A percentile compares a stretch with the other conserved stretches of the same genome.
Evolutionary conservation across 768 basidiomycete genomes (phyloP).

Genomic region (Imleria badia): DNA sequence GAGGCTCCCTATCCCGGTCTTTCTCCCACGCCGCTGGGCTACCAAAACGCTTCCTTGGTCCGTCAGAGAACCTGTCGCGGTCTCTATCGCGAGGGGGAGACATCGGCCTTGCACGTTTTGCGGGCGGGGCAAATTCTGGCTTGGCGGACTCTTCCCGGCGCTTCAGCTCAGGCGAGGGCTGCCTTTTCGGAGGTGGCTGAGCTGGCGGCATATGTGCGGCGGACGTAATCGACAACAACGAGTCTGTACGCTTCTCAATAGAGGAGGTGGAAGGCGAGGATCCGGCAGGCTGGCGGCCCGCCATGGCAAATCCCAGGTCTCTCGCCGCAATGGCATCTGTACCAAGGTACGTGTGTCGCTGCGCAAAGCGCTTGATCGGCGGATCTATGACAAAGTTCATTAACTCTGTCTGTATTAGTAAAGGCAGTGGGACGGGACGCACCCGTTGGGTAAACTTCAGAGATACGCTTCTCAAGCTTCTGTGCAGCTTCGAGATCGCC

Average conservation of each 20-base stretch:
- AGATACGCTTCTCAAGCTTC: slow-evolving; percentile 86
- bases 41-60: slow-evolving; percentile 39
- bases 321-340: slow-evolving; percentile 86
- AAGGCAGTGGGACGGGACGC: slow-evolving; percentile 20
- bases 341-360: slow-evolving; percentile 68
- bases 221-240: slow-evolving; percentile 34
- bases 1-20: slow-evolving; percentile 44
- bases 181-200: slow-evolving; percentile 29
- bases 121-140: slow-evolving; percentile 39
- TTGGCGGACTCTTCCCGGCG: slow-evolving; percentile 44
- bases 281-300: slow-evolving; percentile 28
- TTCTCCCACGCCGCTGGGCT: slow-evolving; percentile 44
- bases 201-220: slow-evolving; percentile 24
- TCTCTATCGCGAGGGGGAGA: slow-evolving; percentile 53
- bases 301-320: slow-evolving; percentile 80
- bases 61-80: slow-evolving; percentile 41
- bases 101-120: slow-evolving; percentile 45
- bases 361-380: slow-evolving; percentile 87
- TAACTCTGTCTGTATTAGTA: neutral
- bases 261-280: slow-evolving; percentile 19
- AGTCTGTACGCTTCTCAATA: slow-evolving; percentile 38
- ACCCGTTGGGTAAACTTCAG: slow-evolving; percentile 88
- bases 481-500: slow-evolving; percentile 87
- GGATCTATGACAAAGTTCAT: slow-evolving; percentile 53
- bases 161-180: slow-evolving; percentile 36